A percentile compares a stretch with the other conserved stretches of the same genome.
Conservation (phyloP, 768 basidiomycete species). For the Sarcomyxa edulis region DNA sequence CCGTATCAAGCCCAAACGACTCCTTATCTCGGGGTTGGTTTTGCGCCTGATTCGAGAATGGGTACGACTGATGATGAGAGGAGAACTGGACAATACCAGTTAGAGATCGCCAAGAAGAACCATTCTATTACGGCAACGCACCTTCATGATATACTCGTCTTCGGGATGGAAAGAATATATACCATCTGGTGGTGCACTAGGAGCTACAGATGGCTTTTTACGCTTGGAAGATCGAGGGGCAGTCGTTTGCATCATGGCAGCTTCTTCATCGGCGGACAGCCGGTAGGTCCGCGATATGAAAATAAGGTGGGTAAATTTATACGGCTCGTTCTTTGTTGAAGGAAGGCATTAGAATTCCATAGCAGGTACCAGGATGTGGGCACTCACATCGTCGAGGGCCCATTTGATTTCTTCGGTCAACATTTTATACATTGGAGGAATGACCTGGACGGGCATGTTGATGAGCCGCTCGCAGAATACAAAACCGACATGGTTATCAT, state of each 20-base stretch:
- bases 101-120: not conserved
- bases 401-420: conserved; percentile 75
- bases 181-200: conserved; percentile 31
- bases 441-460: conserved; percentile 93
- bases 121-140: conserved; percentile 23
- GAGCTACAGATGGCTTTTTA: conserved; percentile 8
- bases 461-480: conserved; percentile 85
- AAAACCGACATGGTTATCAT: conserved; percentile 67
- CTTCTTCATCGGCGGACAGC: conserved; percentile 66
- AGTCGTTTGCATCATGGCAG: conserved; percentile 27
- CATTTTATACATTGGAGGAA: conserved; percentile 92
- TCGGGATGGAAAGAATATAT: conserved; percentile 82
- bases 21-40: conserved; percentile 57
- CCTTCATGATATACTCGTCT: conserved; percentile 69
- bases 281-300: conserved; percentile 78
- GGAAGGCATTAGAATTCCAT: not conserved
- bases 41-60: conserved; percentile 44
- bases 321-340: conserved; percentile 55
- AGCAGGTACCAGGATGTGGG: conserved; percentile 3
- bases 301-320: conserved; percentile 67
- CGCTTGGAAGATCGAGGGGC: conserved; percentile 6
- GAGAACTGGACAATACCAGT: conserved; percentile 35
- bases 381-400: conserved; percentile 60
- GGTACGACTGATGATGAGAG: conserved; percentile 41
- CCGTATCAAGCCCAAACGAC: conserved; percentile 66